A percentile compares a stretch with the other conserved stretches of the same genome.
Conservation (phyloP, 2,329 filamentous ascomycete genomes). For the Torrubiella hemipterigena region DNA sequence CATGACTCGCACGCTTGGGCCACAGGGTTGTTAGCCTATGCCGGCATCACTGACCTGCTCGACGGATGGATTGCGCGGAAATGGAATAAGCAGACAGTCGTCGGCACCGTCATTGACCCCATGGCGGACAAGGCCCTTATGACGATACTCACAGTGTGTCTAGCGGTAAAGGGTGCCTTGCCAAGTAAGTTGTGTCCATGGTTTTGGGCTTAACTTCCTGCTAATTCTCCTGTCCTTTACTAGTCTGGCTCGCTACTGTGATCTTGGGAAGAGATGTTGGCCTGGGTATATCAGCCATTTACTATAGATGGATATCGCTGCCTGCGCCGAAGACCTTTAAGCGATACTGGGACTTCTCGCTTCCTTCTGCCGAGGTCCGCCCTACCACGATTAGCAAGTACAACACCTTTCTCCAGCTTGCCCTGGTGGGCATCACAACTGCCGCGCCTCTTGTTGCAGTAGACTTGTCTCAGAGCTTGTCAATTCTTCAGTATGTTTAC, state of each 20-base stretch:
- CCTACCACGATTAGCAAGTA: slow-evolving; percentile 79
- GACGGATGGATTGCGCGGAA: slow-evolving; percentile 88
- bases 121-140: slow-evolving; percentile 96
- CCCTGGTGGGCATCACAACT: slow-evolving; percentile 74
- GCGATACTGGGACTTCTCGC: slow-evolving; percentile 93
- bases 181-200: slow-evolving; percentile 45
- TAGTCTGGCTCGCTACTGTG: slow-evolving; percentile 80
- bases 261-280: slow-evolving; percentile 83
- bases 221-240: not conserved
- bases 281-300: slow-evolving; percentile 75
- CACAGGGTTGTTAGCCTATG: slow-evolving; percentile 79
- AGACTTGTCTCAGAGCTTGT: slow-evolving; percentile 42
- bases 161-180: slow-evolving; percentile 72
- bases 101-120: slow-evolving; percentile 88
- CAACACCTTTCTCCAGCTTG: slow-evolving; percentile 87
- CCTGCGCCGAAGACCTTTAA: slow-evolving; percentile 86
- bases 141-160: slow-evolving; percentile 78
- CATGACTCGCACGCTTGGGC: slow-evolving; percentile 71
- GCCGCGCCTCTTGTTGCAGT: slow-evolving; percentile 62
- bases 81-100: slow-evolving; percentile 84
- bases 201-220: not conserved
- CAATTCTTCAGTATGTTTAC: slow-evolving; percentile 50
- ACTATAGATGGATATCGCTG: slow-evolving; percentile 90
- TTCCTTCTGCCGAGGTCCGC: slow-evolving; percentile 75
- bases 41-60: slow-evolving; percentile 79